Conservation (phyloP, 306 rosid species). For the Herpetospermum pedunculosum region DNA sequence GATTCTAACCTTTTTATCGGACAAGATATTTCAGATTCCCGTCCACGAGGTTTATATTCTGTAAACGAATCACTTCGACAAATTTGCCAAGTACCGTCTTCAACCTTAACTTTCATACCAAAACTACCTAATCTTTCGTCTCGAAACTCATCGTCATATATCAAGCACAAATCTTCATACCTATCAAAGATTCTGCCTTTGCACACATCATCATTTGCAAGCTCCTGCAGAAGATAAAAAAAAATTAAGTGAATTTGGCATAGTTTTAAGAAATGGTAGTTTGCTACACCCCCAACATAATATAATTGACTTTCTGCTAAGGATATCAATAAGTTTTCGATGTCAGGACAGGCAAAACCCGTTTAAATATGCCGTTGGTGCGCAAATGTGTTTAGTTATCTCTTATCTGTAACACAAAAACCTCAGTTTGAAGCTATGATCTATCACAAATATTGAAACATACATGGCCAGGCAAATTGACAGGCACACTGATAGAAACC, state of each 20-base stretch:
- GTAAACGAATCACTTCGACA: background rate
- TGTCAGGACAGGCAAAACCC: background rate
- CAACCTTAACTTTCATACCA: background rate
- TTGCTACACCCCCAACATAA: background rate
- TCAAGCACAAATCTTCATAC: conserved; percentile 21
- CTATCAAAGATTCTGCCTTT: conserved; percentile 17
- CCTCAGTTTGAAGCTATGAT: background rate
- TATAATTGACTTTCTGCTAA: background rate
- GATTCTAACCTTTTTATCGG: conserved; percentile 23
- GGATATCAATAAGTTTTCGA: background rate
- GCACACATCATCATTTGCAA: conserved; percentile 15
- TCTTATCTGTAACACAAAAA: too few species aligned
- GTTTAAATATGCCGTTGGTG: background rate
- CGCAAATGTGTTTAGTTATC: background rate
- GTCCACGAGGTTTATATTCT: background rate
- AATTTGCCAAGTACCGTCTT: background rate
- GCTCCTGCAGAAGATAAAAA: conserved; percentile 25
- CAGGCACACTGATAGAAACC: background rate
- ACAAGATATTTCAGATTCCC: conserved; percentile 8
- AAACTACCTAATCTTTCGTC: background rate
- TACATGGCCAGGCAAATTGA: background rate
- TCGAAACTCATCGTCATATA: conserved; percentile 1
- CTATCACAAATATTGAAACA: background rate
- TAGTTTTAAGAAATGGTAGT: background rate
- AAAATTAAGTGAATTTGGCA: background rate